Percentiles rank a stretch among this genome's conserved stretches.
These are phyloP conservation scores for Kodamaea sagamina DNA, from an alignment of 805 yeast genomes.

Conservation along the genomic window DNA sequence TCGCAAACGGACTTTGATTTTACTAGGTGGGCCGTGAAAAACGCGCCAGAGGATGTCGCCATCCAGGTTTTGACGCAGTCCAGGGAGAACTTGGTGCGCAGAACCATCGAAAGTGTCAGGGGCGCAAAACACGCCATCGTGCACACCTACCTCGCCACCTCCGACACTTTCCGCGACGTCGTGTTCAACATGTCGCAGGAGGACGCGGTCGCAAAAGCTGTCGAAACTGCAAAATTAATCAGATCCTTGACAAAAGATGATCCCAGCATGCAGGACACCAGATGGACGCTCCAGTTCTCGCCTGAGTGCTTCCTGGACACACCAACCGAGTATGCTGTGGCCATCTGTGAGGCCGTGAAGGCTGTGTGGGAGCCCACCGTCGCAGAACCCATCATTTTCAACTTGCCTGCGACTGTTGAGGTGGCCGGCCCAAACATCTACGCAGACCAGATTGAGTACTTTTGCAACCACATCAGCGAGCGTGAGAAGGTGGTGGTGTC, in stretches of 20 bases:
- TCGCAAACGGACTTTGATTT: slow-evolving; percentile 82
- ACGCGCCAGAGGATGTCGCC: slow-evolving; percentile 72
- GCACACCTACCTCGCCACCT: slow-evolving; percentile 75
- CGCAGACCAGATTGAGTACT: slow-evolving; percentile 80
- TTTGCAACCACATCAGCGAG: slow-evolving; percentile 64
- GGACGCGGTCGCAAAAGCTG: slow-evolving; percentile 68
- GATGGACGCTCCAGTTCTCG: slow-evolving; percentile 73
- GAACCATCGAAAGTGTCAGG: slow-evolving; percentile 71
- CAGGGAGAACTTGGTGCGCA: slow-evolving; percentile 69
- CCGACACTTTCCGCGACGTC: slow-evolving; percentile 72
- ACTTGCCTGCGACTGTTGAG: slow-evolving; percentile 81
- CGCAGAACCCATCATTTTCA: slow-evolving; percentile 73
- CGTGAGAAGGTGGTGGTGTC: slow-evolving; percentile 72
- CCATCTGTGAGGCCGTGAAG: slow-evolving; percentile 78
- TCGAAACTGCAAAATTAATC: slow-evolving; percentile 68
- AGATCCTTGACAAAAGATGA: slow-evolving; percentile 74
- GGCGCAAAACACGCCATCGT: slow-evolving; percentile 75
- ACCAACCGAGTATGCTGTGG: slow-evolving; percentile 70
- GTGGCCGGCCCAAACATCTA: slow-evolving; percentile 73
- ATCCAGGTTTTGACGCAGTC: slow-evolving; percentile 76
- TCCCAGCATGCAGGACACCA: slow-evolving; percentile 60
- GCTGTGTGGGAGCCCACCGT: slow-evolving; percentile 78
- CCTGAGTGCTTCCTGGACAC: slow-evolving; percentile 81
- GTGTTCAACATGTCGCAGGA: slow-evolving; percentile 72
- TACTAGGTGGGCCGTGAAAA: slow-evolving; percentile 76